phyloP scores from a whole-genome alignment of 768 basidiomycete species.

The Dictyophora rubrovolvata region DNA sequence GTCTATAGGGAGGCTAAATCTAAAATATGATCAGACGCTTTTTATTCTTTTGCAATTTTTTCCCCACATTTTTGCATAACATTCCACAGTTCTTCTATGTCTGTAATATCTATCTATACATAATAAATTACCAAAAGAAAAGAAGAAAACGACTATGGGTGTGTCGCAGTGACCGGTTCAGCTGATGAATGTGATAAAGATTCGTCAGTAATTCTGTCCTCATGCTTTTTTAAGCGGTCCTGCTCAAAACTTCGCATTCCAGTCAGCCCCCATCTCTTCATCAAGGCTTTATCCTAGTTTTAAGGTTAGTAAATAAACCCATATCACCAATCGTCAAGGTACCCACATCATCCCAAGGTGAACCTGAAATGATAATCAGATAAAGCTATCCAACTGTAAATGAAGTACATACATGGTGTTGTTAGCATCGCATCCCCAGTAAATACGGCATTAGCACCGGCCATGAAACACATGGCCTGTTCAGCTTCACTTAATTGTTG shows the following conservation, averaged over 20 bases:
- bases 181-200: neutral
- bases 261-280: conserved; percentile 82
- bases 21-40: neutral
- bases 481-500: conserved; percentile 83
- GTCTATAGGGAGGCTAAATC: conserved; percentile 46
- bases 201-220: neutral
- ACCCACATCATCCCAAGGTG: conserved; percentile 85
- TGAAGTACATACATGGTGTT: conserved; percentile 67
- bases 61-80: neutral
- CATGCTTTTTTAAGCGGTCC: conserved; percentile 27
- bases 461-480: conserved; percentile 98
- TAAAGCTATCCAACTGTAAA: neutral
- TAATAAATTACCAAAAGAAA: too few species aligned
- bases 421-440: conserved; percentile 98
- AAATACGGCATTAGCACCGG: conserved; percentile 95
- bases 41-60: neutral
- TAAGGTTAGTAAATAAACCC: conserved; percentile 5
- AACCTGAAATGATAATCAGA: conserved; percentile 38
- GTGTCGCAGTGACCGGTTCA: neutral
- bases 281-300: conserved; percentile 80
- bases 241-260: conserved; percentile 91
- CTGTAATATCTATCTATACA: neutral
- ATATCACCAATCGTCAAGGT: neutral
- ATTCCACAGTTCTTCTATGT: neutral
- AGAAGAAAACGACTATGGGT: too few species aligned